Evolutionary conservation across 1,139 yeast genomes (phyloP), one percentile per base, ranked within the genome.

Genomic region (Saccharomyces hybrid): DNA sequence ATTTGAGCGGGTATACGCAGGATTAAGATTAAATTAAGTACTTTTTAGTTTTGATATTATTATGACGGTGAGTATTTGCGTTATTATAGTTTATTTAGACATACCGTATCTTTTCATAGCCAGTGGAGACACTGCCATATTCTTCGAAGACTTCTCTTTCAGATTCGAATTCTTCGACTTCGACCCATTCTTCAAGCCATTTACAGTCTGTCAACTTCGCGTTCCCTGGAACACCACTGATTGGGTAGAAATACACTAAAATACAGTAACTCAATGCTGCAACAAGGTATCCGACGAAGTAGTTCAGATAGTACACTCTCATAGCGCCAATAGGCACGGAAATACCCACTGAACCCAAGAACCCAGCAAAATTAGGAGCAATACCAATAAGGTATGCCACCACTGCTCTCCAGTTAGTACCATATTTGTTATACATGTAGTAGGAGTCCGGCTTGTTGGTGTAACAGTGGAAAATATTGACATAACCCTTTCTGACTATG

Each of bases 301-400:
- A 89, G 69, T 84, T 84, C 60, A 88, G 72, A 58, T 84, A 74
- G 75, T 86, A 89, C 48, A 88, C 81, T 57, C 81, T 75, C 54
- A 82, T 79, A 3, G 96, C 96, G 34, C 93, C 96, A 55, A 75
- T 73, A 19, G 96, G 95, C 5, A 89, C 95, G 3, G 61, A 62
- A 48, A 51, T 32, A 4, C 83, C 88, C 28, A 83, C 79, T 1
- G 86, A 89, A 58, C 96, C 96, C 16, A 87, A 91, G 65, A 88
- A 88, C 0, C 96, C 96, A 28, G 86, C 88, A 65, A 89, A 85
- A 66, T 88, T 89, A 51, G 95, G 95, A 49, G 84, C 73, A 57
- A 88, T 84, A 55, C 93, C 95, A 61, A 84, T 74, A 57, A 86
- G 69, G 69, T 86, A 86, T 0, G 91, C 88, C 42, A 74, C 79